These are phyloP conservation scores for Thielaviopsis cerberus DNA, from an alignment of 2,329 filamentous ascomycete species.

Conservation along the genomic window DNA sequence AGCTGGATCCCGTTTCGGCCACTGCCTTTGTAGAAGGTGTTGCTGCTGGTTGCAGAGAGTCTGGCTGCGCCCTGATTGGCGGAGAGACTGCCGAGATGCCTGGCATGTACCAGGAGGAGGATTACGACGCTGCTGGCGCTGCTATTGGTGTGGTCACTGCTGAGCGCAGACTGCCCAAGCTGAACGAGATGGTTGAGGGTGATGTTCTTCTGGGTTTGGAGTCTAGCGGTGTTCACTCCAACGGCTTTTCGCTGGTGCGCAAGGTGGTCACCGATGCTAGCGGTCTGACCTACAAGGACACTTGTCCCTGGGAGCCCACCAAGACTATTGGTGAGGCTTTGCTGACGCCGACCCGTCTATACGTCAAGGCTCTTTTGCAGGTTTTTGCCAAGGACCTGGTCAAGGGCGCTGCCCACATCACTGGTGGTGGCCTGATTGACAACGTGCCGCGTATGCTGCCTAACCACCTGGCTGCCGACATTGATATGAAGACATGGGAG, in stretches of 20 bases:
- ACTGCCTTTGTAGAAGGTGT: conserved; percentile 83
- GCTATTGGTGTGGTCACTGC: conserved; percentile 67
- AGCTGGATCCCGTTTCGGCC: conserved; percentile 59
- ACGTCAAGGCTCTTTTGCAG: conserved; percentile 64
- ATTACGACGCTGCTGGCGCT: conserved; percentile 84
- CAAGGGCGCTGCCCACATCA: conserved; percentile 94
- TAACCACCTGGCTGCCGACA: conserved; percentile 53
- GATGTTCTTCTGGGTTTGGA: conserved; percentile 74
- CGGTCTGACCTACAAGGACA: conserved; percentile 50
- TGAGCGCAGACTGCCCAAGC: conserved; percentile 55
- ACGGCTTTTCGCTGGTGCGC: conserved; percentile 91
- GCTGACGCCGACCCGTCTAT: conserved; percentile 80
- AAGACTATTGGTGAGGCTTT: conserved; percentile 55
- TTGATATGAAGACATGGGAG: conserved; percentile 60
- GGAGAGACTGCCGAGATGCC: conserved; percentile 98
- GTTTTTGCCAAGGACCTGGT: conserved; percentile 44
- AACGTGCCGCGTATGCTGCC: conserved; percentile 93
- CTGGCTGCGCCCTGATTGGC: conserved; percentile 80
- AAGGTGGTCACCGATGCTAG: conserved; percentile 57
- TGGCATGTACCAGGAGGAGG: conserved; percentile 70
- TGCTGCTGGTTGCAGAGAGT: conserved; percentile 65
- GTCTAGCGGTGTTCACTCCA: conserved; percentile 81
- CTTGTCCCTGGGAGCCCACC: conserved; percentile 55
- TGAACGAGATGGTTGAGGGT: conserved; percentile 55
- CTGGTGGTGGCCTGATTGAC: conserved; percentile 77